phyloP scores from a whole-genome alignment of 139 green algal species.

The Dunaliella primolecta region DNA sequence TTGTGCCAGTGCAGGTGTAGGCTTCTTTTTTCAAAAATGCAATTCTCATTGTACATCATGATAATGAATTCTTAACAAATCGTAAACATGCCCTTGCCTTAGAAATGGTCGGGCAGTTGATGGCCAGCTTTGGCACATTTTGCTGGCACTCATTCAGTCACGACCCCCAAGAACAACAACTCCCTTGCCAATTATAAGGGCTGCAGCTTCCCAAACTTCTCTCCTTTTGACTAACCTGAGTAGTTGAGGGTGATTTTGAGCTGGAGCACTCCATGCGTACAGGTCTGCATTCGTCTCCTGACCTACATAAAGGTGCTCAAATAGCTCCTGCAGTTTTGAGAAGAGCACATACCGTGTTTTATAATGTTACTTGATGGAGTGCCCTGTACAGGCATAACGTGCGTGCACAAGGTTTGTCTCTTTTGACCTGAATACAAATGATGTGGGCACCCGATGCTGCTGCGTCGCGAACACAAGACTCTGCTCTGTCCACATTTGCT shows the following conservation, averaged over 20 bases:
- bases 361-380: not conserved
- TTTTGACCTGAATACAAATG: slow-evolving; percentile 60
- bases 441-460: slow-evolving; percentile 60
- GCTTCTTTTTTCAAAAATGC: not conserved
- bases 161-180: not conserved
- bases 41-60: not conserved
- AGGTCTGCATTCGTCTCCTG: slow-evolving; percentile 34
- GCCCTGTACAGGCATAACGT: no score
- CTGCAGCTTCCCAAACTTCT: no score
- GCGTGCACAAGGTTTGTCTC: no score
- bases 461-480: slow-evolving; percentile 51
- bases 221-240: no score
- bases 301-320: slow-evolving; percentile 64
- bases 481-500: no score
- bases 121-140: not conserved
- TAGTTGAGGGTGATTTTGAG: not conserved
- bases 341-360: not conserved
- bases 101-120: not conserved
- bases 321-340: slow-evolving; percentile 59
- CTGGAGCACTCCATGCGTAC: not conserved
- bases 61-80: not conserved
- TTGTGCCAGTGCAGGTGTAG: not conserved
- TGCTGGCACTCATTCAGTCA: not conserved
- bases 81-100: no score
- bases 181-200: not conserved